Percentiles rank a stretch among this genome's conserved stretches.
Conservation (phyloP, 768 basidiomycete genomes). For the Termitomyces sp. region DNA sequence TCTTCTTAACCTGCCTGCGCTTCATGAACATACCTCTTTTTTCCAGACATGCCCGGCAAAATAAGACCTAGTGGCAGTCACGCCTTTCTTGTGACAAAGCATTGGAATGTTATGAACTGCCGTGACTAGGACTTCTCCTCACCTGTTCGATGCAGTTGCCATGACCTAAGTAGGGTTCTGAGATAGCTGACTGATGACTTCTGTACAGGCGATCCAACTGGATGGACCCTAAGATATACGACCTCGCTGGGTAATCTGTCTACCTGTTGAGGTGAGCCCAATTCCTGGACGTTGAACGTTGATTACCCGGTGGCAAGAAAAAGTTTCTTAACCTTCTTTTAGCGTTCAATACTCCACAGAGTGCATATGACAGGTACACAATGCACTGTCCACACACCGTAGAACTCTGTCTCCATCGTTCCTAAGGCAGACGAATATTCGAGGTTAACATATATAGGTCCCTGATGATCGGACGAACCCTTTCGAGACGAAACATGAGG, state of each 20-base stretch:
- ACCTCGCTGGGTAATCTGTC: too few relatives aligned
- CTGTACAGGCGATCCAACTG: background rate
- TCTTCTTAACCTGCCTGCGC: background rate
- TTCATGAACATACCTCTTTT: background rate
- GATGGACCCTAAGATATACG: background rate
- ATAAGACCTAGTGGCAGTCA: background rate
- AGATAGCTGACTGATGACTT: background rate
- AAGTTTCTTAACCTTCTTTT: background rate
- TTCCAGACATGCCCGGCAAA: background rate
- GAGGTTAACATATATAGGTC: background rate
- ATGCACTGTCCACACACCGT: background rate
- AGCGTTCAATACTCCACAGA: background rate
- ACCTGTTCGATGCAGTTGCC: background rate
- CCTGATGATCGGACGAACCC: background rate
- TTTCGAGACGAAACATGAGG: background rate
- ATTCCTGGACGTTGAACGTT: background rate
- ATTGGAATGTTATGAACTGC: background rate
- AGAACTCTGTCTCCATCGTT: background rate
- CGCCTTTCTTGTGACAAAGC: background rate
- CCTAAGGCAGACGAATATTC: background rate
- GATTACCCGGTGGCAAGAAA: background rate
- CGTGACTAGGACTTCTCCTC: background rate
- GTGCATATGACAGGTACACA: background rate
- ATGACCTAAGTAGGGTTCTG: background rate
- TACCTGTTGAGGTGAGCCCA: background rate